These are phyloP conservation scores for Andrographis paniculata DNA, from an alignment of 305 asterid species.

Conservation along the genomic window DNA sequence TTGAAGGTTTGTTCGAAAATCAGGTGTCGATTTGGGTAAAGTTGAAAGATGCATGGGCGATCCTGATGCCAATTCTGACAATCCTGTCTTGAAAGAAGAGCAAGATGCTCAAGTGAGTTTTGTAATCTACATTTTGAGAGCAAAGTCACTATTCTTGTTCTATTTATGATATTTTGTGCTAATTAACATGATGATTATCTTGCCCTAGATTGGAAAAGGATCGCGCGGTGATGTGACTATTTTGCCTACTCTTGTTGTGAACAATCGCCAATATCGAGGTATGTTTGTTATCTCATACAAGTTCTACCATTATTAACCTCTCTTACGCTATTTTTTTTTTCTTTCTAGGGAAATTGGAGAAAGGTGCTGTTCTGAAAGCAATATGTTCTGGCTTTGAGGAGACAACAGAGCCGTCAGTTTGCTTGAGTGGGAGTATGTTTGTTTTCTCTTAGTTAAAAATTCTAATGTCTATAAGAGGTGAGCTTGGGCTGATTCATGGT, in stretches of 20 bases:
- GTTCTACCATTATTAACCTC: conserved; percentile 6
- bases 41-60: conserved; percentile 91
- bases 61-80: conserved; percentile 67
- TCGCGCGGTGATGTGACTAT: conserved; percentile 96
- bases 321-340: conserved; percentile 16
- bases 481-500: conserved; percentile 18
- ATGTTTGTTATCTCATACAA: conserved; percentile 17
- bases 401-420: conserved; percentile 94
- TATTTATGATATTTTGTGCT: conserved; percentile 2
- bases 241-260: conserved; percentile 93
- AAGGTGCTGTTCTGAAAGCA: conserved; percentile 86
- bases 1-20: conserved; percentile 20
- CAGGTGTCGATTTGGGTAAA: conserved; percentile 70
- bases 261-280: conserved; percentile 96
- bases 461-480: conserved; percentile 1
- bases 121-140: neutral
- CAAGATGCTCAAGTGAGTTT: conserved; percentile 87
- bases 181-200: conserved; percentile 19
- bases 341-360: conserved; percentile 77
- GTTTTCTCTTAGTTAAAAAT: conserved; percentile 2
- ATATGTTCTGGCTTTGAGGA: conserved; percentile 95
- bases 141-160: conserved; percentile 1
- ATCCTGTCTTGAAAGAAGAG: conserved; percentile 77
- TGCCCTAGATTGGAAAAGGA: conserved; percentile 86
- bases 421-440: conserved; percentile 73